Evolutionary conservation across 768 basidiomycete species (phyloP).

Genomic region (Mycena indigotica): DNA sequence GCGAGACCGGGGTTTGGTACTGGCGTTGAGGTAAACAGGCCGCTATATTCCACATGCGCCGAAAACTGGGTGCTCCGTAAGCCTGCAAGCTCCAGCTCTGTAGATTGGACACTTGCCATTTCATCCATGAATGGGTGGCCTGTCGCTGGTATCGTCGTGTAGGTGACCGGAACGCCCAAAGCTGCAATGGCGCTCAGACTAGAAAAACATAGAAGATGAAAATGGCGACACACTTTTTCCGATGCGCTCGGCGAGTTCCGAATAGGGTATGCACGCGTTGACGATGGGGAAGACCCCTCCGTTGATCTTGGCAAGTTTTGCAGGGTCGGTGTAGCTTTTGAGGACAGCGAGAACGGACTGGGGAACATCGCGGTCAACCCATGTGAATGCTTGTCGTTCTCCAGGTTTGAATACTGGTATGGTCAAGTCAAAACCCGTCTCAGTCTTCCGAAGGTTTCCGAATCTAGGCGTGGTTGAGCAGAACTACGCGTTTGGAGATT

Average conservation of each 20-base stretch:
- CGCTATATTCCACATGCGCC: constrained; percentile 27
- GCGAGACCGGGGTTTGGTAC: constrained; percentile 30
- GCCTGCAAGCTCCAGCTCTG: too few species aligned
- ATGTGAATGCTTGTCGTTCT: background rate
- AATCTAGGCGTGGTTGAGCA: too few species aligned
- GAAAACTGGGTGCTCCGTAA: constrained; percentile 26
- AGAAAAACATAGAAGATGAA: background rate
- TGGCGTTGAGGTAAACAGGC: constrained; percentile 17
- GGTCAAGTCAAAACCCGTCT: background rate
- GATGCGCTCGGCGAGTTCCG: background rate
- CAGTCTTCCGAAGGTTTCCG: background rate
- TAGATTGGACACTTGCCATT: constrained; percentile 26
- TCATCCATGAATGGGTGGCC: constrained; percentile 26
- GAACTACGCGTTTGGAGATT: too few species aligned
- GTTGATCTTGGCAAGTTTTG: background rate
- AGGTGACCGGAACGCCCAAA: constrained; percentile 29
- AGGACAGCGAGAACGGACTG: background rate
- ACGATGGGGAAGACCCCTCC: background rate
- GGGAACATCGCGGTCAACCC: background rate
- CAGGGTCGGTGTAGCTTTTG: background rate
- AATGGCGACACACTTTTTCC: background rate
- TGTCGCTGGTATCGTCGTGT: constrained; percentile 15
- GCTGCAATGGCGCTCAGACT: constrained; percentile 7
- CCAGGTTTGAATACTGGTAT: background rate
- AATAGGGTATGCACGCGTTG: background rate